Evolutionary conservation across 805 yeast species (phyloP), one percentile per base, ranked within the genome.

Genomic region (Suhomyces sp.): DNA sequence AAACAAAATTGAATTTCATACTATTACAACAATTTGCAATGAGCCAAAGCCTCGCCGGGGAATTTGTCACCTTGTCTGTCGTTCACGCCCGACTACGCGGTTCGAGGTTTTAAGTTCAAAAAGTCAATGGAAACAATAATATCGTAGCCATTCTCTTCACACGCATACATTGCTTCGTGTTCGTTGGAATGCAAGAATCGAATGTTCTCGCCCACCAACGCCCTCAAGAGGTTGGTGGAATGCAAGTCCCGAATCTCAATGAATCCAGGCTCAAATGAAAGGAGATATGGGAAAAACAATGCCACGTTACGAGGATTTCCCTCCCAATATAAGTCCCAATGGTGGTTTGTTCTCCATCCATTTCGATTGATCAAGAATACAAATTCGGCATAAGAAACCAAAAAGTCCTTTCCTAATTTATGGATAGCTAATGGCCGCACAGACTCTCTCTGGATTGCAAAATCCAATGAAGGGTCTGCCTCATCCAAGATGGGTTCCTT

Each of bases 401-500:
- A 65, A 56, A 91, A 93, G 63, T 90, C 93, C 12, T 35, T 25
- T 39, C 91, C 93, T 39, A 93, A 79, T 42, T 96, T 76, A 57
- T 91, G 95, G 40, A 93, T 88, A 4, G 95, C 88, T 58, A 88
- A 76, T 13, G 98, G 98, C 51, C 86, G 85, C 42, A 91, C 73
- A 8, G 54, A 48, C 58, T 88, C 95, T 40, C 83, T 71, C 41
- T 78, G 85, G 39, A 79, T 86, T 10, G 93, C 97, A 67, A 93
- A 93, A 53, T 93, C 98, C 35, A 93, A 70, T 13, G 97, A 88
- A 0, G 98, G 95, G 54, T 93, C 98, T 0, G 98, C 98, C n/a
- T 96, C 96, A 63, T 93, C 98, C 50, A 93, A 69, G 33, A 93
- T 74, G 7, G 93, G 80, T 61, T 93, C 97, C 60, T 85, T 88